phyloP scores from a whole-genome alignment of 2,329 filamentous ascomycete genomes.

The Aspergillus sp. region DNA sequence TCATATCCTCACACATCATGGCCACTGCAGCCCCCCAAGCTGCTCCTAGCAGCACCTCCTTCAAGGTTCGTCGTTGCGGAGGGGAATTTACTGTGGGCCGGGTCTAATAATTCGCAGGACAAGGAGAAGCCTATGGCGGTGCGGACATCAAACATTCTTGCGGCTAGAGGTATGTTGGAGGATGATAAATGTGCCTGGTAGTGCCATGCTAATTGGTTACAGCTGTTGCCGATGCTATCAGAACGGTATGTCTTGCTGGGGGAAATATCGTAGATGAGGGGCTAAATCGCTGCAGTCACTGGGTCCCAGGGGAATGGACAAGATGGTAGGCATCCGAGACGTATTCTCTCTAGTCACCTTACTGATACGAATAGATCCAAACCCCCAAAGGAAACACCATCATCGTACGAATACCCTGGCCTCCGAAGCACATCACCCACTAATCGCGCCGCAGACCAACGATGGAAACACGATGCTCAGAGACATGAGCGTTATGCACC shows the following conservation, averaged over 20 bases:
- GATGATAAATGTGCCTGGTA: constrained; percentile 2
- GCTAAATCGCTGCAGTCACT: constrained; percentile 65
- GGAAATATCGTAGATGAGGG: constrained; percentile 36
- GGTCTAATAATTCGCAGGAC: constrained; percentile 58
- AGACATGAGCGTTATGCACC: constrained; percentile 99
- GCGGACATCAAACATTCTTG: constrained; percentile 93
- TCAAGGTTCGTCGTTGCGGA: constrained; percentile 58
- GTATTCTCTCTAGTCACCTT: not conserved
- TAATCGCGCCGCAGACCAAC: constrained; percentile 67
- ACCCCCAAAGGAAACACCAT: constrained; percentile 95
- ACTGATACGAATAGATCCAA: constrained; percentile 68
- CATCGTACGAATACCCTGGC: constrained; percentile 60
- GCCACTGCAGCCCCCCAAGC: constrained; percentile 53
- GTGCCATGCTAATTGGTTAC: constrained; percentile 33
- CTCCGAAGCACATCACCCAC: constrained; percentile 33
- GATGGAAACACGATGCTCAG: constrained; percentile 99
- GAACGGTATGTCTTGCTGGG: constrained; percentile 63
- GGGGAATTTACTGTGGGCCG: constrained; percentile 33
- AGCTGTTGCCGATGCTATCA: constrained; percentile 97
- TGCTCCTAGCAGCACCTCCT: constrained; percentile 65
- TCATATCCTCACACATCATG: constrained; percentile 48
- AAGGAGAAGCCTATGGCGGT: constrained; percentile 99
- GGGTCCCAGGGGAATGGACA: constrained; percentile 96
- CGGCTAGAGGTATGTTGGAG: constrained; percentile 75
- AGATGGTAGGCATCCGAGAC: constrained; percentile 66